Percentiles rank a stretch among this genome's conserved stretches.
These are phyloP conservation scores for Penicillium taxi DNA, from an alignment of 495 filamentous ascomycete genomes.

Conservation along the genomic window DNA sequence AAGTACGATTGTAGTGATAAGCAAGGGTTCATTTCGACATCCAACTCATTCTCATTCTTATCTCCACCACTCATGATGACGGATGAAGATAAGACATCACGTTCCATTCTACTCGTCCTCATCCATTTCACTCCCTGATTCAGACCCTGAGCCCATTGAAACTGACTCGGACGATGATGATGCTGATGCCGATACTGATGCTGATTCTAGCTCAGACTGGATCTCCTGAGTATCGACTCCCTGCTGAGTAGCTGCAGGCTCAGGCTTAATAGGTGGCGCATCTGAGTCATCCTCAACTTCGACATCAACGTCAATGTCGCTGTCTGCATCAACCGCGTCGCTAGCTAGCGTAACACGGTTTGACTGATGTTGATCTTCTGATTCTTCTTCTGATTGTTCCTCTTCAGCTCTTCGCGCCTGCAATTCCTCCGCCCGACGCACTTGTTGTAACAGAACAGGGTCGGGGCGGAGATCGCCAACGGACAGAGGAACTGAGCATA, in stretches of 20 bases:
- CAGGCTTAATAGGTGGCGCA: constrained; percentile 7
- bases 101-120: no score
- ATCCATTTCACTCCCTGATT: no score
- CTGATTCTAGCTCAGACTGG: no score
- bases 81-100: no score
- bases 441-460: constrained; percentile 34
- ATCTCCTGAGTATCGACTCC: no score
- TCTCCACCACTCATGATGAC: no score
- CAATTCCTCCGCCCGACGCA: constrained; percentile 30
- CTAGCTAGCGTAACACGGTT: constrained; percentile 15
- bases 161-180: no score
- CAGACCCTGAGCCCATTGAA: no score
- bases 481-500: constrained; percentile 37
- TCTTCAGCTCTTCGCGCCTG: constrained; percentile 32
- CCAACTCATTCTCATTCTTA: no score
- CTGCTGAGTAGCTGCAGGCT: constrained; percentile 5
- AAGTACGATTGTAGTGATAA: no score
- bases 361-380: constrained; percentile 7
- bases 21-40: no score
- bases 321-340: constrained; percentile 12
- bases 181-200: no score
- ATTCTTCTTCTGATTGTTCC: constrained; percentile 32
- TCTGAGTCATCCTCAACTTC: constrained; percentile 4
- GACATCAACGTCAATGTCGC: constrained; percentile 23
- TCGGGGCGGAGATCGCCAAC: constrained; percentile 35